Base-by-base conservation (phyloP, 1,284 basidiomycete genomes). In the Moesziomyces parantarcticus region DNA sequence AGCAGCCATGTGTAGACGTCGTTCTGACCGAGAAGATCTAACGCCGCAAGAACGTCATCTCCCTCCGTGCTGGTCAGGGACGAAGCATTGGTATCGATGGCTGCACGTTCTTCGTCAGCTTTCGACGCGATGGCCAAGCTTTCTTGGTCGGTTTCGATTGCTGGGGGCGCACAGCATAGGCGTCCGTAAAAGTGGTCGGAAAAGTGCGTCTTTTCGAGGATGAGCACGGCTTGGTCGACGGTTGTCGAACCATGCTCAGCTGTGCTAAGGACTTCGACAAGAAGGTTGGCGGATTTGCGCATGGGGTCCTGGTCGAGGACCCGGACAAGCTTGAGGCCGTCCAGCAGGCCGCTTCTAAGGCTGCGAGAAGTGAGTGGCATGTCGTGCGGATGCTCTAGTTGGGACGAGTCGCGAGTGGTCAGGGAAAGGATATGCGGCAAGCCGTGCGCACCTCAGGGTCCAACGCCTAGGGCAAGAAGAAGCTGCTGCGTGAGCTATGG, bases 1-100 rank as follows among this genome's bases (percentile, higher is more conserved):
- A 83, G 61, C 0, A 82, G 55, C 82, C 82, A 83, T 5, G 73
- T 77, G 55, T 83, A 83, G 34, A 83, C 68, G 58, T 83, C 82
- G 49, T 83, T 83, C 36, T 79, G 76, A 5, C 81, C 82, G 1
- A 83, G 66, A 10, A 44, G 42, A 21, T 26, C 53, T 6, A 80
- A 39, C 18, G 44, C 40, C 1, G 52, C 41, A 34, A 81, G 67
- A 29, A 70, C 23, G 21, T 45, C 32, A 3, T 39, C 34, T 1
- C 40, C 22, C 10, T 43, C 43, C 20, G 9, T 2, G 21, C 16
- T 13, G 11, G 18, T 16, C 3, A n/a, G 16, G 1, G 36, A 1
- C n/a, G 50, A 5, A 18, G 29, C 32, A 6, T 50, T 41, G n/a
- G 36, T 34, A 5, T 53, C 36, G n/a, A 50, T 56, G 18, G 14